Evolutionary conservation across 1,284 basidiomycete genomes (phyloP).

Genomic region (Papiliotrema laurentii): DNA sequence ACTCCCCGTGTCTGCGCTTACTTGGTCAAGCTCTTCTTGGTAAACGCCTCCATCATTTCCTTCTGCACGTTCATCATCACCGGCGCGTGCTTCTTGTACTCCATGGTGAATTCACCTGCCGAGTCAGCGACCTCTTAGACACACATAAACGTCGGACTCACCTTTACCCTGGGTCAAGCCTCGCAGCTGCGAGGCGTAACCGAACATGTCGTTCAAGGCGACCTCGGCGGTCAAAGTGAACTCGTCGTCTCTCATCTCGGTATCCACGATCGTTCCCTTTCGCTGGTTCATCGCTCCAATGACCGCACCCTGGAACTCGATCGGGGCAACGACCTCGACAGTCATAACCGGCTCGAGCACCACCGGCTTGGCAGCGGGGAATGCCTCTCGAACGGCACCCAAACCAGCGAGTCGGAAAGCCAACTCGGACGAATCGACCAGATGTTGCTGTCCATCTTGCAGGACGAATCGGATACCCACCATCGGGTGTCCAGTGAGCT

Average conservation of each 20-base stretch:
- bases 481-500: slow-evolving; percentile 83
- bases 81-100: slow-evolving; percentile 83
- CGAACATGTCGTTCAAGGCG: slow-evolving; percentile 97
- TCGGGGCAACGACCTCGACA: slow-evolving; percentile 93
- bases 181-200: slow-evolving; percentile 86
- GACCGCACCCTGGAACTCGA: slow-evolving; percentile 95
- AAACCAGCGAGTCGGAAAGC: slow-evolving; percentile 89
- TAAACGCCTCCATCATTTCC: slow-evolving; percentile 68
- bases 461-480: slow-evolving; percentile 83
- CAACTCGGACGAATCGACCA: slow-evolving; percentile 95
- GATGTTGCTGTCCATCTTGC: slow-evolving; percentile 87
- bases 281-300: slow-evolving; percentile 93
- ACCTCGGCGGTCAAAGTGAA: slow-evolving; percentile 91
- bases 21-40: slow-evolving; percentile 50
- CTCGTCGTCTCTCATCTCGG: slow-evolving; percentile 95
- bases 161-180: slow-evolving; percentile 95
- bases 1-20: slow-evolving; percentile 4
- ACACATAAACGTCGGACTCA: too few relatives aligned
- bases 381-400: slow-evolving; percentile 90
- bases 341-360: slow-evolving; percentile 98
- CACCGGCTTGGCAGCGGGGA: slow-evolving; percentile 68
- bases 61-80: slow-evolving; percentile 85
- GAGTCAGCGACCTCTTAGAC: too few relatives aligned
- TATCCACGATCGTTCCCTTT: slow-evolving; percentile 91
- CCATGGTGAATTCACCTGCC: slow-evolving; percentile 84